phyloP scores from a whole-genome alignment of 768 basidiomycete genomes.

The Termitomyces sp. region DNA sequence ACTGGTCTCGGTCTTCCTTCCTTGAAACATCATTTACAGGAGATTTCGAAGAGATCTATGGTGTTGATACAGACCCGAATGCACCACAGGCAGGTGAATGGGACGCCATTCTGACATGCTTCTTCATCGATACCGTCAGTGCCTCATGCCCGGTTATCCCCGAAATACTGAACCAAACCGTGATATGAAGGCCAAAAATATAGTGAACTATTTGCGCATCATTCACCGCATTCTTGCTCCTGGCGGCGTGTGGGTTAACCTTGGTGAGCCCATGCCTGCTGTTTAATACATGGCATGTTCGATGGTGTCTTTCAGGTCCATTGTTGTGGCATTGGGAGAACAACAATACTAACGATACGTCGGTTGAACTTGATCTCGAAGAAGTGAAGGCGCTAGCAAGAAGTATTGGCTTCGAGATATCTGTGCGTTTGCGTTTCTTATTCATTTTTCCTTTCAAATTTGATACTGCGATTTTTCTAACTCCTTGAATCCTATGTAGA shows the following conservation, averaged over 20 bases:
- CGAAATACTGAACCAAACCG: neutral
- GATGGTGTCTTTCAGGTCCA: constrained; percentile 48
- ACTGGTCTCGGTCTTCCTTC: neutral
- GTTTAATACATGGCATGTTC: neutral
- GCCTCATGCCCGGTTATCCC: neutral
- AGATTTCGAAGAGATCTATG: constrained; percentile 93
- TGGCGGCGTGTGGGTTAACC: constrained; percentile 90
- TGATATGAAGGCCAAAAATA: constrained; percentile 70
- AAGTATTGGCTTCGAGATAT: constrained; percentile 75
- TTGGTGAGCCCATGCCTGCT: constrained; percentile 41
- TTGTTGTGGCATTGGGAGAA: constrained; percentile 98
- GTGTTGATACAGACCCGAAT: constrained; percentile 41
- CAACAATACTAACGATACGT: constrained; percentile 71
- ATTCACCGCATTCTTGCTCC: constrained; percentile 79
- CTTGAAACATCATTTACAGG: constrained; percentile 31
- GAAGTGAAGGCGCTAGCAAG: constrained; percentile 76
- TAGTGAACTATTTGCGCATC: constrained; percentile 85
- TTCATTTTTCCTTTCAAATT: neutral
- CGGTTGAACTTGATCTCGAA: constrained; percentile 85
- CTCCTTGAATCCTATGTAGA: constrained; percentile 33
- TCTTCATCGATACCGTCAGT: constrained; percentile 92
- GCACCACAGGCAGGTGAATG: constrained; percentile 75
- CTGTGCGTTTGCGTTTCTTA: constrained; percentile 37
- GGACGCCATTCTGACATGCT: constrained; percentile 91
- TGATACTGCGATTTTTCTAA: neutral